A percentile compares a stretch with the other conserved stretches of the same genome.
Conservation (phyloP, 129 eudicot species). For the Silybum marianum region DNA sequence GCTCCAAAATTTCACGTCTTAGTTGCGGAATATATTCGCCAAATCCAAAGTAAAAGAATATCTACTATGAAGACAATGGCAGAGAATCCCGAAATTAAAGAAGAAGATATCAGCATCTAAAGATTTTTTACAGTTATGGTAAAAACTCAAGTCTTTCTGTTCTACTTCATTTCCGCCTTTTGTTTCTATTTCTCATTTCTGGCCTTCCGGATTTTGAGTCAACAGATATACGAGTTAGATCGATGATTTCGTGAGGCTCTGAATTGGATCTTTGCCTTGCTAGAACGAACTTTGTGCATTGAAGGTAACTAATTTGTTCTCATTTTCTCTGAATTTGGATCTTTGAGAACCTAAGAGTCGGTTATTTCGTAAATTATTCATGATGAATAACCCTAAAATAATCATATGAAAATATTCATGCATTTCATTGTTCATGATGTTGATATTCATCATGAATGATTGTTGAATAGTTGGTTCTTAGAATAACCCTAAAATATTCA, state of each 20-base stretch:
- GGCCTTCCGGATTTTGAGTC: neutral
- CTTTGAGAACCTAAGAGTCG: neutral
- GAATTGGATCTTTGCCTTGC: constrained; percentile 27
- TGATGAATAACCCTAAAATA: neutral
- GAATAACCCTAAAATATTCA: neutral
- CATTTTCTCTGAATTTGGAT: neutral
- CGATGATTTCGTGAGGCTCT: constrained; percentile 25
- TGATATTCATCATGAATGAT: neutral
- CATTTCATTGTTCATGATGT: neutral
- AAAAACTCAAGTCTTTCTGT: constrained; percentile 3
- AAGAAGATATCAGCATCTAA: constrained; percentile 50
- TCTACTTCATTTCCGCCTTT: neutral
- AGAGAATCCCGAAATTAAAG: constrained; percentile 45
- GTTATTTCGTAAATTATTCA: neutral
- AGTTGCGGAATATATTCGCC: constrained; percentile 61
- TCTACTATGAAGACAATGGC: constrained; percentile 40
- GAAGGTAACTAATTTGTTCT: constrained; percentile 17
- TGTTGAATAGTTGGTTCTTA: too few relatives aligned
- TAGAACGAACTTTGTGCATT: constrained; percentile 30
- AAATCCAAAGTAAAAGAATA: constrained; percentile 67
- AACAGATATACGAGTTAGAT: constrained; percentile 8
- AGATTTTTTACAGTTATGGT: constrained; percentile 6
- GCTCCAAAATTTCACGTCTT: constrained; percentile 81
- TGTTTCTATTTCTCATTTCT: neutral
- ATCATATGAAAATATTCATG: too few relatives aligned